Percentiles rank a stretch among this genome's conserved stretches.
Conservation (phyloP, 495 filamentous ascomycete species). For the Xanthoparmelia taractica region DNA sequence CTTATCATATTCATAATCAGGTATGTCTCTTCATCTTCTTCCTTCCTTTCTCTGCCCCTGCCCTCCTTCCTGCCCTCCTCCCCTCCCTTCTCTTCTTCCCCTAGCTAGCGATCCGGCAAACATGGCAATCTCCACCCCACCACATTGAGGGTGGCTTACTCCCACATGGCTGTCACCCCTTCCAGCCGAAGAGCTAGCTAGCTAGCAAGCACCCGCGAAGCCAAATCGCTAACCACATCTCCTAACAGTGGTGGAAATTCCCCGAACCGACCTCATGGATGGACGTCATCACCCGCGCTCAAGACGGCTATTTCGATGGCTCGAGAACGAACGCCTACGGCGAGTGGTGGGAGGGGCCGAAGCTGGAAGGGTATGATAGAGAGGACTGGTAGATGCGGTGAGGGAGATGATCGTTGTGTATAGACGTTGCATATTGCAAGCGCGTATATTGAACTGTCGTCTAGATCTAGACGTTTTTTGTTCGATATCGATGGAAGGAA, state of each 20-base stretch:
- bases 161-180: background rate
- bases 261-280: constrained; percentile 53
- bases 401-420: too few species aligned
- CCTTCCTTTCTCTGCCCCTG: background rate
- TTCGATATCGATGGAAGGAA: too few species aligned
- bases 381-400: background rate
- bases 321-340: constrained; percentile 44
- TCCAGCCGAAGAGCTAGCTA: background rate
- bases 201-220: background rate
- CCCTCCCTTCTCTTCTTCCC: background rate
- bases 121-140: background rate
- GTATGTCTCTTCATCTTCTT: constrained; percentile 29
- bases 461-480: too few species aligned
- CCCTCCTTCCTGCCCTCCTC: too few species aligned
- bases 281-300: constrained; percentile 45
- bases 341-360: constrained; percentile 45
- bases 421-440: too few species aligned
- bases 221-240: background rate
- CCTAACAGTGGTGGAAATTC: constrained; percentile 42
- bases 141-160: background rate
- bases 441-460: too few species aligned
- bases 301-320: constrained; percentile 46
- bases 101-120: background rate
- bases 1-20: constrained; percentile 54
- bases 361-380: constrained; percentile 9